A percentile compares a stretch with the other conserved stretches of the same genome.
Evolutionary conservation across 495 filamentous ascomycete species (phyloP).

Genomic region (Bacidia gigantensis): DNA sequence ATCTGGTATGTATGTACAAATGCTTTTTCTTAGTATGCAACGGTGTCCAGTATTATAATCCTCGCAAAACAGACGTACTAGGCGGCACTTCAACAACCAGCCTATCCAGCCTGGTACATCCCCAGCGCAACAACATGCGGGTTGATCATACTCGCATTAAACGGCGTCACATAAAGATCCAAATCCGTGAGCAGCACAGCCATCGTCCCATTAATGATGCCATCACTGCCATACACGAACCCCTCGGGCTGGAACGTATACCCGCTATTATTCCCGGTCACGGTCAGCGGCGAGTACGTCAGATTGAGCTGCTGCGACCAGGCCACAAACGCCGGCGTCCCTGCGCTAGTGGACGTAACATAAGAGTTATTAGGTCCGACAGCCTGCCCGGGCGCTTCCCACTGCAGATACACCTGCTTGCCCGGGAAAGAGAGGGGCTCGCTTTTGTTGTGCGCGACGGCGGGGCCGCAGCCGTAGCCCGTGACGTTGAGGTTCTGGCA

Average conservation of each 20-base stretch:
- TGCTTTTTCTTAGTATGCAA: too few species aligned
- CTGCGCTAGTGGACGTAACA: constrained; percentile 47
- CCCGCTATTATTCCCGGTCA: constrained; percentile 32
- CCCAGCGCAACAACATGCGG: constrained; percentile 62
- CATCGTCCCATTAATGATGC: constrained; percentile 64
- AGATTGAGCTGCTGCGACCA: constrained; percentile 80
- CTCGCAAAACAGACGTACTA: too few species aligned
- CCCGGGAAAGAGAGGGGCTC: constrained; percentile 64
- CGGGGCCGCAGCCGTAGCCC: constrained; percentile 44
- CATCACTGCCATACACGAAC: constrained; percentile 49
- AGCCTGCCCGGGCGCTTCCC: constrained; percentile 54
- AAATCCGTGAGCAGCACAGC: constrained; percentile 65
- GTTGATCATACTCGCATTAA: constrained; percentile 61
- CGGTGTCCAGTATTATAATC: too few species aligned
- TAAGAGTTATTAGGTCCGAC: constrained; percentile 78
- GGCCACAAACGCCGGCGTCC: constrained; percentile 48
- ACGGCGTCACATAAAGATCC: constrained; percentile 56
- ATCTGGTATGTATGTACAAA: too few species aligned
- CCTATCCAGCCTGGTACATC: constrained; percentile 69
- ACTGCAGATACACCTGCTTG: constrained; percentile 52
- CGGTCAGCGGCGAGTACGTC: constrained; percentile 57
- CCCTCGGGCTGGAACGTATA: constrained; percentile 56
- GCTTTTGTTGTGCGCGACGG: constrained; percentile 51
- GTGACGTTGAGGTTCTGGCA: constrained; percentile 39
- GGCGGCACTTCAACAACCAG: too few species aligned